Percentiles rank a stretch among this genome's conserved stretches.
Conservation (phyloP, 306 rosid genomes). For the Glycine soja region DNA sequence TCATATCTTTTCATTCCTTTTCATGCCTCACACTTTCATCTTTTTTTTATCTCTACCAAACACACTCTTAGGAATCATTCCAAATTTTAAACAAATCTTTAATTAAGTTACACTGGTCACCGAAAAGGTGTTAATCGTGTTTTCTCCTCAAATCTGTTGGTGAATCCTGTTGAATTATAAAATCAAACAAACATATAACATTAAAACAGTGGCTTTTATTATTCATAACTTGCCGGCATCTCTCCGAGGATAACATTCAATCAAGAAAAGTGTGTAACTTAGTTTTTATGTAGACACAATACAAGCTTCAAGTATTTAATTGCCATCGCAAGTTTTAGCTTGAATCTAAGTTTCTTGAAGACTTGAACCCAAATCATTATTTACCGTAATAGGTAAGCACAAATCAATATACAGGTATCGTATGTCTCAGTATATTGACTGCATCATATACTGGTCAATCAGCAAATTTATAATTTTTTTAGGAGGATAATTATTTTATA, state of each 20-base stretch:
- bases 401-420: slow-evolving; percentile 11
- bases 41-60: too few species aligned
- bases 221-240: too few species aligned
- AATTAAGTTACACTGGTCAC: too few species aligned
- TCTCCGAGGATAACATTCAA: too few species aligned
- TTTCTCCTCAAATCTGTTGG: too few species aligned
- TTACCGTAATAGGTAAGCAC: slow-evolving; percentile 50
- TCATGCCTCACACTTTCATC: too few species aligned
- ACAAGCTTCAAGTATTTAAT: slow-evolving; percentile 59
- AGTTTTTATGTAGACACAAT: slow-evolving; percentile 55
- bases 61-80: not conserved
- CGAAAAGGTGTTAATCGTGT: too few species aligned
- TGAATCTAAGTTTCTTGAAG: slow-evolving; percentile 57
- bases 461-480: slow-evolving; percentile 32
- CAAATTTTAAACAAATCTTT: not conserved
- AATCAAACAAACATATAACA: too few species aligned
- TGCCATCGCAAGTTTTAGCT: slow-evolving; percentile 49
- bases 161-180: too few species aligned
- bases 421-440: slow-evolving; percentile 4
- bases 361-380: slow-evolving; percentile 48
- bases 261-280: slow-evolving; percentile 59
- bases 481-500: not conserved
- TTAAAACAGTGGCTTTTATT: too few species aligned
- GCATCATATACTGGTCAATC: not conserved
- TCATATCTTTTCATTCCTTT: too few species aligned